Conservation (phyloP, 2,329 filamentous ascomycete genomes). For the Diaporthe australafricana region DNA sequence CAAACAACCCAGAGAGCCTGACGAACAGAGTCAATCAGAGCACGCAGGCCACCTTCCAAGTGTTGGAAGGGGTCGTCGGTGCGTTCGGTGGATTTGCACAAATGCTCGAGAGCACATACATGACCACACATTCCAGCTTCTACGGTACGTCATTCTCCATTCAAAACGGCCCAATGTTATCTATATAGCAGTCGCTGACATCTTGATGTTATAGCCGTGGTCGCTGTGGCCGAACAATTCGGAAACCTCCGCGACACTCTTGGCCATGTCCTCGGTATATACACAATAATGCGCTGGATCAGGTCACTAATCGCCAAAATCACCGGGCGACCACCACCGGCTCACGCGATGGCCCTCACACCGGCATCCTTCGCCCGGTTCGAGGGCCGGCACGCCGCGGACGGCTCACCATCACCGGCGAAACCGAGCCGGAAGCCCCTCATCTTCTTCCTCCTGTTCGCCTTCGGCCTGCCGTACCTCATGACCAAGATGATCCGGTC, state of each 20-base stretch:
- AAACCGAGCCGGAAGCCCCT: slow-evolving; percentile 94
- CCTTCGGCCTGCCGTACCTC: slow-evolving; percentile 94
- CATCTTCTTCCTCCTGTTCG: slow-evolving; percentile 93
- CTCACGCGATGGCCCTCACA: slow-evolving; percentile 86
- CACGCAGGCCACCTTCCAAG: slow-evolving; percentile 96
- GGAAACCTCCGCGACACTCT: slow-evolving; percentile 92
- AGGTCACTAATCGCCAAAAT: slow-evolving; percentile 91
- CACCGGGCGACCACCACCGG: slow-evolving; percentile 90
- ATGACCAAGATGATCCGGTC: slow-evolving; percentile 96
- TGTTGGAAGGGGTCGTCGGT: slow-evolving; percentile 96
- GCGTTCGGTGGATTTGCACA: slow-evolving; percentile 98
- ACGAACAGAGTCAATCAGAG: slow-evolving; percentile 96
- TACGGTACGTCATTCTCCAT: slow-evolving; percentile 76
- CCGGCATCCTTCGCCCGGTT: slow-evolving; percentile 93
- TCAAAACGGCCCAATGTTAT: not conserved
- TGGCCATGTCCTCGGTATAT: slow-evolving; percentile 93
- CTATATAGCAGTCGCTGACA: not conserved
- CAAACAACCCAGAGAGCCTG: slow-evolving; percentile 91
- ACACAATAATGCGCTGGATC: slow-evolving; percentile 95
- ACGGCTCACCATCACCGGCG: slow-evolving; percentile 72
- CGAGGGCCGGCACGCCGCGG: slow-evolving; percentile 71
- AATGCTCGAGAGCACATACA: slow-evolving; percentile 99
- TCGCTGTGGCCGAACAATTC: slow-evolving; percentile 97
- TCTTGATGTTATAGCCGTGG: slow-evolving; percentile 77
- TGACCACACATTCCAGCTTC: slow-evolving; percentile 99